Conservation (phyloP, 2,329 filamentous ascomycete genomes). For the Rutstroemia sydowiana region DNA sequence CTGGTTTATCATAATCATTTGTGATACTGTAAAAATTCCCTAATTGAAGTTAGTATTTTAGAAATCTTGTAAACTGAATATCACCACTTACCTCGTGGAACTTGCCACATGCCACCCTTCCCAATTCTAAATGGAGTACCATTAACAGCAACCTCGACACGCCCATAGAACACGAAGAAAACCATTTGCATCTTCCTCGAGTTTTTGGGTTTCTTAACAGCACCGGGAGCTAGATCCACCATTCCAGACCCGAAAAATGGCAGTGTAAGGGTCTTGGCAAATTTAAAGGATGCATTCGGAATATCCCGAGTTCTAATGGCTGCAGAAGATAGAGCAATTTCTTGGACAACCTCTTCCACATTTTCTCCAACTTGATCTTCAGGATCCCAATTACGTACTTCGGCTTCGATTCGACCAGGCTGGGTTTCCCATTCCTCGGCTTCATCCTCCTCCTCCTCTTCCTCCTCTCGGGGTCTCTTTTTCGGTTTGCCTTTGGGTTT, state of each 20-base stretch:
- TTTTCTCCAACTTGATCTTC: conserved; percentile 49
- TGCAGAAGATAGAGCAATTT: conserved; percentile 42
- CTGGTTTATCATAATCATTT: conserved; percentile 66
- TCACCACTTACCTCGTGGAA: conserved; percentile 71
- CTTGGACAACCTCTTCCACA: conserved; percentile 47
- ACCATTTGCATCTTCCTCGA: conserved; percentile 94
- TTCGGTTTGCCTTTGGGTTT: conserved; percentile 20
- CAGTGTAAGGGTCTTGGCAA: conserved; percentile 77
- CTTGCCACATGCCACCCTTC: conserved; percentile 86
- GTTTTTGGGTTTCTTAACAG: conserved; percentile 85
- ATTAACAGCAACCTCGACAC: conserved; percentile 72
- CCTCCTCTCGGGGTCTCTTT: conserved; percentile 19
- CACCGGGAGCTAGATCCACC: conserved; percentile 77
- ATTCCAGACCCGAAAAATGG: conserved; percentile 86
- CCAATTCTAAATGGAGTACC: conserved; percentile 73
- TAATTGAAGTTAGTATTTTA: conserved; percentile 33
- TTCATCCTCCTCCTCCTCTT: conserved; percentile 43
- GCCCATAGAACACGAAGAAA: conserved; percentile 82
- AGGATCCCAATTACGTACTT: conserved; percentile 58
- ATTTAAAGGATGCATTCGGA: conserved; percentile 67
- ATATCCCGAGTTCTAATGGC: conserved; percentile 50
- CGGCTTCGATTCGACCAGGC: conserved; percentile 56
- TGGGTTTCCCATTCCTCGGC: conserved; percentile 65
- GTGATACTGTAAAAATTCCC: conserved; percentile 90
- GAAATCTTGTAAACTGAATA: background rate